Evolutionary conservation across 805 yeast genomes (phyloP).

Genomic region (Cyberlindnera sargentensis): DNA sequence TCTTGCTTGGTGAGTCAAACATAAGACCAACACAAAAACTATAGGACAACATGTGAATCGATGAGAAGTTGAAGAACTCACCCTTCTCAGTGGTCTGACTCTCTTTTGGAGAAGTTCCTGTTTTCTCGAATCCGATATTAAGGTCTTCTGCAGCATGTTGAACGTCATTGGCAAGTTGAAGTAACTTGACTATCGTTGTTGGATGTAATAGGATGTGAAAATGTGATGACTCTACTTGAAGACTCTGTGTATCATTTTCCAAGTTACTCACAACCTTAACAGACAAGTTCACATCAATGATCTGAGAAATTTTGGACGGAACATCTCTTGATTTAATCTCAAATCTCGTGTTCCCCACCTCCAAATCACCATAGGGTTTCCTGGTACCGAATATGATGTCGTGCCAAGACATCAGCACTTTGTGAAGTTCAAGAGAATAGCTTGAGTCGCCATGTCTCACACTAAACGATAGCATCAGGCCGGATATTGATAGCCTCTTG

Average conservation of each 20-base stretch:
- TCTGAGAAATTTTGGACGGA: slow-evolving; percentile 32
- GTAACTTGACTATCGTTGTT: slow-evolving; percentile 31
- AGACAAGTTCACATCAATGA: slow-evolving; percentile 41
- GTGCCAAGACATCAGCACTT: slow-evolving; percentile 6
- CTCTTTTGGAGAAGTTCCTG: neutral
- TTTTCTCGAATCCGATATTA: neutral
- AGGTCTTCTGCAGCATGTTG: neutral
- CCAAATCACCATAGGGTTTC: slow-evolving; percentile 18
- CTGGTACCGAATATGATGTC: slow-evolving; percentile 4
- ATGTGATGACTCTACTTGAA: slow-evolving; percentile 53
- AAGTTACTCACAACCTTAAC: slow-evolving; percentile 36
- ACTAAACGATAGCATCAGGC: slow-evolving; percentile 2
- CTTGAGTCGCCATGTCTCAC: slow-evolving; percentile 1
- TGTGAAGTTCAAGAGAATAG: slow-evolving; percentile 8
- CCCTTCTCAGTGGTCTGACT: too few species aligned
- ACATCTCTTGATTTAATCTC: slow-evolving; percentile 24
- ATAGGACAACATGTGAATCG: slow-evolving; percentile 54
- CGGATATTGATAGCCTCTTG: slow-evolving; percentile 6
- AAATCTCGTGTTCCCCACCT: slow-evolving; percentile 23
- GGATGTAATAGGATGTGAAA: slow-evolving; percentile 56
- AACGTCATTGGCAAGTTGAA: slow-evolving; percentile 10
- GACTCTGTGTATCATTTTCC: slow-evolving; percentile 29
- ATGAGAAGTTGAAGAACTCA: slow-evolving; percentile 24
- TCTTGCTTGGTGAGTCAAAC: slow-evolving; percentile 37
- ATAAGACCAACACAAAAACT: slow-evolving; percentile 77